These are phyloP conservation scores for Rhizoclosmatium sp. DNA, from an alignment of 192 early-diverging fungal species.

Conservation along the genomic window DNA sequence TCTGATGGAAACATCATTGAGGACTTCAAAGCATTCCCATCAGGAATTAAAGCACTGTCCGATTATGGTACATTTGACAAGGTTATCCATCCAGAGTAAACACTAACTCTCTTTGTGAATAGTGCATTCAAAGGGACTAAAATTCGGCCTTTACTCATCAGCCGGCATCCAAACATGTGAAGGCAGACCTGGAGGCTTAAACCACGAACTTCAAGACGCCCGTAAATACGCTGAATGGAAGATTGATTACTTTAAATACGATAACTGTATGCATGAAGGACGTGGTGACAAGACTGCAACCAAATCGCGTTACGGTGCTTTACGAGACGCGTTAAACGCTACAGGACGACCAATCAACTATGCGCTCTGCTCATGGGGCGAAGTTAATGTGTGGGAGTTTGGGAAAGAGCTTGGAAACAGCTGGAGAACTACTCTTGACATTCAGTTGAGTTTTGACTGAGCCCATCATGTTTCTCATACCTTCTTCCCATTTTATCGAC, in stretches of 20 bases:
- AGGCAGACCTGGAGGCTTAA: slow-evolving; percentile 54
- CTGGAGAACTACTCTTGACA: slow-evolving; percentile 43
- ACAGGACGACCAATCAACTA: slow-evolving; percentile 55
- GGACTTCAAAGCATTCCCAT: slow-evolving; percentile 58
- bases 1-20: slow-evolving; percentile 35
- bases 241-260: slow-evolving; percentile 70
- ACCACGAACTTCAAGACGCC: slow-evolving; percentile 58
- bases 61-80: slow-evolving; percentile 37
- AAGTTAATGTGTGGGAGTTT: slow-evolving; percentile 48
- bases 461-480: too few species aligned
- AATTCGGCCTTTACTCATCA: slow-evolving; percentile 52
- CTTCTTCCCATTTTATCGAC: background rate
- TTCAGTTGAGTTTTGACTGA: background rate
- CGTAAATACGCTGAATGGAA: slow-evolving; percentile 59
- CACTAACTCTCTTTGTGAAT: too few species aligned
- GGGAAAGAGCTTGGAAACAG: slow-evolving; percentile 45
- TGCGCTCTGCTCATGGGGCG: slow-evolving; percentile 57
- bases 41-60: slow-evolving; percentile 58
- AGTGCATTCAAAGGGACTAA: slow-evolving; percentile 55
- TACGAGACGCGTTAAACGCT: slow-evolving; percentile 53
- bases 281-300: background rate
- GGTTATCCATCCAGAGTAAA: too few species aligned
- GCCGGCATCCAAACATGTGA: slow-evolving; percentile 62
- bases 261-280: slow-evolving; percentile 62
- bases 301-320: slow-evolving; percentile 34